Evolutionary conservation across 345 rosid species (phyloP).

Genomic region (Rhizophora mangle): DNA sequence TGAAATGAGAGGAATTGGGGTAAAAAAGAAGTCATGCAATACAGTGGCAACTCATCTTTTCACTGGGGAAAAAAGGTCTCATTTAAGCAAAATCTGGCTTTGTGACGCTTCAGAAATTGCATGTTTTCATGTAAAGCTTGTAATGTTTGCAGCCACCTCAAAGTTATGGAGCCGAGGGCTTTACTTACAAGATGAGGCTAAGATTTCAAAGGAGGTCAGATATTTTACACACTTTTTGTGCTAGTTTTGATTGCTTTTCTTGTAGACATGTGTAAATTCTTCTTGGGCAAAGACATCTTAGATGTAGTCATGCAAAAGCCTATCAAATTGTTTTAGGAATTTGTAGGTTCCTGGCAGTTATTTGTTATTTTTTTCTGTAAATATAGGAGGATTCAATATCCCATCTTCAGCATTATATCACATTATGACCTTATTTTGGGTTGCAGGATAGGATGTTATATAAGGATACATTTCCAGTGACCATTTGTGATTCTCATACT

Average conservation of each 20-base stretch:
- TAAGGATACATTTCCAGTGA: slow-evolving; percentile 58
- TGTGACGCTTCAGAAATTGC: background rate
- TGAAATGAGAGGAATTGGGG: background rate
- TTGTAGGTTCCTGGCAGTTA: background rate
- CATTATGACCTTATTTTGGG: slow-evolving; percentile 10
- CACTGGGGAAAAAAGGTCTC: background rate
- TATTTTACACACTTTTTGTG: slow-evolving; percentile 9
- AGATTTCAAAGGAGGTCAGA: slow-evolving; percentile 66
- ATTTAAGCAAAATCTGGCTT: background rate
- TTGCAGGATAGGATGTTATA: slow-evolving; percentile 58
- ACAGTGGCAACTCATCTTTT: background rate
- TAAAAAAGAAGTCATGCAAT: background rate
- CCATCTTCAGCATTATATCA: slow-evolving; percentile 2
- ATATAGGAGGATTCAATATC: background rate
- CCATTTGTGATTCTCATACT: slow-evolving; percentile 51
- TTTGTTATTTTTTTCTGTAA: background rate
- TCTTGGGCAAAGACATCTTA: too few relatives aligned
- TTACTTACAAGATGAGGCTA: slow-evolving; percentile 38
- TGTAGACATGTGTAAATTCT: too few relatives aligned
- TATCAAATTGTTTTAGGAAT: background rate
- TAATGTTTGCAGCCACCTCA: slow-evolving; percentile 54
- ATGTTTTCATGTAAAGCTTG: background rate
- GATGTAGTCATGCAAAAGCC: background rate
- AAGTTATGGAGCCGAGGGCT: slow-evolving; percentile 75
- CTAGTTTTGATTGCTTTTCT: background rate